Evolutionary conservation across 1,139 yeast genomes (phyloP), one percentile per base, ranked within the genome.

Genomic region (Candida neerlandica): DNA sequence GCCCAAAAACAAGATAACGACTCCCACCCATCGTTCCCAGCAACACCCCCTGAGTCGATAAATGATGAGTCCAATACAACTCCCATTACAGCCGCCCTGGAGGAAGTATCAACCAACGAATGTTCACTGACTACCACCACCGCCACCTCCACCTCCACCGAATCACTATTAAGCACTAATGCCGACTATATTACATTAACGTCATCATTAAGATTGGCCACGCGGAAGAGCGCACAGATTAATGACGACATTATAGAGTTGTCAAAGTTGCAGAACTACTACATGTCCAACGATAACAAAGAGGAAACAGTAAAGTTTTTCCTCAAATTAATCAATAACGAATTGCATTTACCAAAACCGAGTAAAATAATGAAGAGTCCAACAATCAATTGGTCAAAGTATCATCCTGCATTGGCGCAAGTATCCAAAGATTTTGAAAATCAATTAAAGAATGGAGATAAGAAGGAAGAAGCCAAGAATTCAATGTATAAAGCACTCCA

Each of bases 141-240:
- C 32, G 18, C 19, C n/a, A 38, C 27, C 11, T 44, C 18, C 18
- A 23, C 21, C 41, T 43, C 43, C 45, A 33, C 32, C 43, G 41
- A 15, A 56, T 46, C 51, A 38, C 63, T 35, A 21, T 40, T 74
- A 39, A 58, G 63, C 44, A 53, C 61, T 14, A 75, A 76, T 55
- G 60, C 74, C 12, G 80, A 75, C 60, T 75, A 73, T 55, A 61
- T 73, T 38, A 65, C 77, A 5, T 66, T 76, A 45, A 57, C 71
- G 1, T 66, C 76, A 18, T 61, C 76, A 5, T 66, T 68, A 41
- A 62, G 75, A 43, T 59, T 75, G 43, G 62, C 73, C 47, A 58
- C 54, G 41, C 51, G 58, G 21, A 64, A 63, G 41, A 66, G 61
- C 41, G 49, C 56, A 5, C 53, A 57, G 29, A 71, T 75, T 45